phyloP scores from a whole-genome alignment of 495 filamentous ascomycete genomes.

The Penicillium ochrochloron region DNA sequence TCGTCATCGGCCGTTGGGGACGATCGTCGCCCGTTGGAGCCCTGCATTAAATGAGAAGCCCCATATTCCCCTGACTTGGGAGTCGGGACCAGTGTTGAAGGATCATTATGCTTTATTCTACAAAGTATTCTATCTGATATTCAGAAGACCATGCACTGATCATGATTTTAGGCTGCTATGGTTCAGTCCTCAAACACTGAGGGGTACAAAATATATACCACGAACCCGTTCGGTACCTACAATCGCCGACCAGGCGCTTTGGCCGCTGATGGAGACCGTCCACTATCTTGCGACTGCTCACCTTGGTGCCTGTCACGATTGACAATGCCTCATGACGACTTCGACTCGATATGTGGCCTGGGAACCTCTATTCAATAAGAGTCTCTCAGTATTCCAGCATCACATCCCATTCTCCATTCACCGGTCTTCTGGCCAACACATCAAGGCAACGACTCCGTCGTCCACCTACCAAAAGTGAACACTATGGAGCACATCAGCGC shows the following conservation, averaged over 20 bases:
- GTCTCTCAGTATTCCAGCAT: background rate
- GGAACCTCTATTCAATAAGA: background rate
- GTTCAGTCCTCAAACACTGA: too few relatives aligned
- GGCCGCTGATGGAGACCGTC: slow-evolving; percentile 1
- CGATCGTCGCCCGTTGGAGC: background rate
- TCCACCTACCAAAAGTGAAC: background rate
- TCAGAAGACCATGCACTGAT: background rate
- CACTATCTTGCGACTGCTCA: background rate
- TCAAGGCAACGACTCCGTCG: background rate
- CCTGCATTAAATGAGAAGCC: background rate
- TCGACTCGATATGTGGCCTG: background rate
- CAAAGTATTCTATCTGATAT: background rate
- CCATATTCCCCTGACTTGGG: background rate
- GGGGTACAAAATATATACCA: background rate
- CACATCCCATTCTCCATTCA: background rate
- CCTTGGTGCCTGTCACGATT: background rate
- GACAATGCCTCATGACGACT: slow-evolving; percentile 1
- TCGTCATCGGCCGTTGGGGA: slow-evolving; percentile 6
- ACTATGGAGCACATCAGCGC: background rate
- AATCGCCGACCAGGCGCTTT: background rate
- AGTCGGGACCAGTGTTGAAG: background rate
- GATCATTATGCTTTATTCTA: background rate
- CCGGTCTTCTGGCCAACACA: slow-evolving; percentile 5
- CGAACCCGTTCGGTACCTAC: background rate
- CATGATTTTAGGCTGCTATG: background rate